Base-by-base conservation (phyloP, 2,329 filamentous ascomycete species). In the Aspergillus terreus region DNA sequence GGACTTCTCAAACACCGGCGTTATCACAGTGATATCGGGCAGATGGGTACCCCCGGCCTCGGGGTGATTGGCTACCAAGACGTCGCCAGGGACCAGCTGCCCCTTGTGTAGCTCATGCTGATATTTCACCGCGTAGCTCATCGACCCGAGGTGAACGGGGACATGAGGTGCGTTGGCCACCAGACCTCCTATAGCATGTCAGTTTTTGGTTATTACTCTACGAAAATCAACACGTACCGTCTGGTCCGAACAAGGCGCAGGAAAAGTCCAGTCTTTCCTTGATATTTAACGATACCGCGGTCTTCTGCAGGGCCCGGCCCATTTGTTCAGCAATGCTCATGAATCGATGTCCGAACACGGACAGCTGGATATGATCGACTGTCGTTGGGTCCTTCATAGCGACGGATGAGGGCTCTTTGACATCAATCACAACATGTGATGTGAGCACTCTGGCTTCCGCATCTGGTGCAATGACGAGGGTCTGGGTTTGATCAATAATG, bases 401-500 rank as follows among this genome's bases (percentile, higher is more conserved):
- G 7, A 30, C 9, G 33, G 17, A 57, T 48, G 7, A 57, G 53
- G 27, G 2, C 7, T 30, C 27, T 54, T 66, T 81, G 14, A 94
- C 81, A 58, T 96, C 90, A 64, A 96, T 92, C 6, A 96, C 81
- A 6, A 96, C 90, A 62, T 96, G 92, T 0, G 91, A 95, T 56
- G 90, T 80, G 15, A 95, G 84, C 30, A 96, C 78, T 19, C 91
- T 73, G 0, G 92, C 92, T 19, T 83, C 82, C 2, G 90, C 83
- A 25, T 82, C 82, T 0, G 92, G 92, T 0, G 89, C 88, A 2
- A 96, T 85, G 0, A 96, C 89, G 56, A 97, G 94, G 0, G 92
- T 97, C 71, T 96, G 92, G 0, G 72, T 75, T 30, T 72, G 62
- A 48, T 75, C 92, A 2, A 91, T 90, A 55, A 96, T 82, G 70